Evolutionary conservation across 345 rosid species (phyloP), one percentile per base, ranked within the genome.

Genomic region (Clarkia xantiana): DNA sequence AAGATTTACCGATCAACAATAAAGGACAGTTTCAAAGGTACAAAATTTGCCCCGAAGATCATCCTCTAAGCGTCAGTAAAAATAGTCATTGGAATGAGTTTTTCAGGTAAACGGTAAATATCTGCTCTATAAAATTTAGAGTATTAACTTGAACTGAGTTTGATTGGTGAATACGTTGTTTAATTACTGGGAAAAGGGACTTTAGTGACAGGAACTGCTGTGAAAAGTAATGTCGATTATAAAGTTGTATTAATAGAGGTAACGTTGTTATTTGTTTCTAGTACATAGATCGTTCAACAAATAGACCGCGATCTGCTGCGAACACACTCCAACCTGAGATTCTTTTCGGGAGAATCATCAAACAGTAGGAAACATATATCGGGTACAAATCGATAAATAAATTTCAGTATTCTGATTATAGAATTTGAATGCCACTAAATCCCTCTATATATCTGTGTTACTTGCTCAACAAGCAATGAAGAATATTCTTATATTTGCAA

Each of bases 291-390:
- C 34, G 65, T 74, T 38, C 77, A 78, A 60, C 90, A 81, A 67
- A 81, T 81, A 55, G 85, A 78, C 54, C 85, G 82, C 47, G 90
- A 78, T 63, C 59, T 81, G 69, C 76, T 48, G 39, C 76, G 85
- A 36, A 81, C 90, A 17, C 90, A 81, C 57, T 80, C 85, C 1
- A 73, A 81, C 43, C 54, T 78, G 71, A 76, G 76, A 55, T 81
- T 81, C 65, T 81, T 81, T 68, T 76, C 85, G 0, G 82, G 72
- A 15, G 71, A 81, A 18, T 44, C 82, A 17, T 57, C 75, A 7
- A 74, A 70, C 58, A 72, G 91, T 60, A 69, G 62, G 59, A 76
- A 69, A 63, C 69, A 68, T n/a, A n/a, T n/a, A n/a, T 62, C 69
- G 74, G 75, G 86, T 82, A 71, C 11, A n/a, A 14, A 49, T 49